Conservation (phyloP, 2,329 filamentous ascomycete species). For the Botrytis cinerea region DNA sequence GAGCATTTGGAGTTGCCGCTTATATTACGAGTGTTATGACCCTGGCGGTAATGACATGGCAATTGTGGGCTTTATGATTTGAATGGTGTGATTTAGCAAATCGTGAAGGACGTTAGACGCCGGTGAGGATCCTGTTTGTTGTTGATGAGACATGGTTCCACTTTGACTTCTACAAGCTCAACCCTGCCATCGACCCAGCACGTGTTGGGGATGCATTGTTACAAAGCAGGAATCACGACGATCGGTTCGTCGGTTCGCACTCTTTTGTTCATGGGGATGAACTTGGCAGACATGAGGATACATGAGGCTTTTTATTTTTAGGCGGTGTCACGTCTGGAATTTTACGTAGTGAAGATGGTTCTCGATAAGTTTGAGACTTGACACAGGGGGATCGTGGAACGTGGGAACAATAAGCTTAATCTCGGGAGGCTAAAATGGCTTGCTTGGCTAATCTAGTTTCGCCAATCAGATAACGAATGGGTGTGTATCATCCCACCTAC, state of each 20-base stretch:
- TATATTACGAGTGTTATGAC: conserved; percentile 28
- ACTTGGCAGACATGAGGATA: background rate
- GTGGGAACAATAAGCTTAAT: conserved; percentile 17
- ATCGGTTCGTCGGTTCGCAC: background rate
- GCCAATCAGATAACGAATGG: background rate
- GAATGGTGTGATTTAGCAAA: background rate
- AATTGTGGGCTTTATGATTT: conserved; percentile 23
- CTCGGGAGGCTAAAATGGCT: background rate
- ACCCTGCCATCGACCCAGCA: background rate
- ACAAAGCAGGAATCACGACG: background rate
- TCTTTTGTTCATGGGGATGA: background rate
- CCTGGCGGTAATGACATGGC: conserved; percentile 27
- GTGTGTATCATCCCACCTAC: background rate
- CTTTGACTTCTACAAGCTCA: background rate
- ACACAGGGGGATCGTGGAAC: background rate
- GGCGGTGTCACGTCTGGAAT: background rate
- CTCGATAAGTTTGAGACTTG: background rate
- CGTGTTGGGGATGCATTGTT: background rate
- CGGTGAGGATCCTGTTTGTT: background rate
- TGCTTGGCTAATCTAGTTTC: background rate
- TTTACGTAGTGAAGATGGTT: background rate
- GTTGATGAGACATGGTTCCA: background rate
- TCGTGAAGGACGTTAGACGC: background rate
- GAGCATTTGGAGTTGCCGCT: conserved; percentile 26
- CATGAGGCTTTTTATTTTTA: background rate